Conservation (phyloP, 148 eudicot species). For the Rhododendron henanense region DNA sequence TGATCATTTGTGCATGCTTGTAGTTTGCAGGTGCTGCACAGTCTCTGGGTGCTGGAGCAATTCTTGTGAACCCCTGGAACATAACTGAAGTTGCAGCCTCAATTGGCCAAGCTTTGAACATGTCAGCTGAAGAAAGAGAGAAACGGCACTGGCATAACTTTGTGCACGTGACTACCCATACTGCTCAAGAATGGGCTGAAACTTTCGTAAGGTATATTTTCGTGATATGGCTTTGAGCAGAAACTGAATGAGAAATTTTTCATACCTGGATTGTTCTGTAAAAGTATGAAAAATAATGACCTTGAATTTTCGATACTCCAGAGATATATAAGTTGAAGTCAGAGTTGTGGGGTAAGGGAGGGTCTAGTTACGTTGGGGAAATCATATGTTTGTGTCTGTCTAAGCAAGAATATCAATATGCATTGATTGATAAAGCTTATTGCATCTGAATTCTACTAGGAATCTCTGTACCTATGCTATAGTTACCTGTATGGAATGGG, state of each 20-base stretch:
- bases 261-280: neutral
- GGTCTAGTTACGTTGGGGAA: neutral
- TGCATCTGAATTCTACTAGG: neutral
- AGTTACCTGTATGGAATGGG: neutral
- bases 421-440: neutral
- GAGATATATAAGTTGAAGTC: neutral
- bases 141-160: conserved; percentile 78
- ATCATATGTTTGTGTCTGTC: neutral
- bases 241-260: conserved; percentile 1
- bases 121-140: conserved; percentile 90
- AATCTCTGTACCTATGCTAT: neutral
- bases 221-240: neutral
- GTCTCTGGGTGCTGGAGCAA: conserved; percentile 95
- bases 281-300: neutral
- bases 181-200: conserved; percentile 99
- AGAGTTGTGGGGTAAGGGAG: neutral
- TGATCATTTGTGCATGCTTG: conserved; percentile 1
- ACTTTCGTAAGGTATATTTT: conserved; percentile 78
- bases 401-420: neutral
- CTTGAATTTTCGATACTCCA: neutral
- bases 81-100: conserved; percentile 87
- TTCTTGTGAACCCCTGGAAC: conserved; percentile 96
- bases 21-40: conserved; percentile 99
- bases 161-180: conserved; percentile 72
- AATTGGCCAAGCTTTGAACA: conserved; percentile 79